Conservation (phyloP, 495 filamentous ascomycete genomes). For the Jackrogersella minutella region DNA sequence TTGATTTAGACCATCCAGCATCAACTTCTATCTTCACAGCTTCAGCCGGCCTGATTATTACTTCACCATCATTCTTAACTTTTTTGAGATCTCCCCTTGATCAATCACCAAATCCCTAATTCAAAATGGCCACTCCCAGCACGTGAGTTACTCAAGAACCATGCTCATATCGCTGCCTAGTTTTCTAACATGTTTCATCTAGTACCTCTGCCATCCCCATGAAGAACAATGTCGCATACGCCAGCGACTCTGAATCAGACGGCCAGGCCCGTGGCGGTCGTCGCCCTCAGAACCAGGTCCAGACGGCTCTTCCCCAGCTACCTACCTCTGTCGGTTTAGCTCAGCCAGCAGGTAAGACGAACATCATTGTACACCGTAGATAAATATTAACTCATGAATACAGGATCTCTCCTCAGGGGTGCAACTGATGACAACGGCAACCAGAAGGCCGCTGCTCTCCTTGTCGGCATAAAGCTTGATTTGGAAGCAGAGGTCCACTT, state of each 20-base stretch:
- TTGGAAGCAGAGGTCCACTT: slow-evolving; percentile 57
- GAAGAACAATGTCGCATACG: slow-evolving; percentile 42
- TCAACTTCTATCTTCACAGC: slow-evolving; percentile 29
- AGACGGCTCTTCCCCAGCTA: slow-evolving; percentile 39
- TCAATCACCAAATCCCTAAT: slow-evolving; percentile 17
- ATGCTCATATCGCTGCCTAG: too few species aligned
- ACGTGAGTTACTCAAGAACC: slow-evolving; percentile 37
- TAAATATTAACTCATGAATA: not conserved
- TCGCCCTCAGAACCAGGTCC: slow-evolving; percentile 38
- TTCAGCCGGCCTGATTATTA: slow-evolving; percentile 42
- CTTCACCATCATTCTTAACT: not conserved
- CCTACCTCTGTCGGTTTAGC: slow-evolving; percentile 50
- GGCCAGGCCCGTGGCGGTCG: slow-evolving; percentile 43
- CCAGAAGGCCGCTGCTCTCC: slow-evolving; percentile 52
- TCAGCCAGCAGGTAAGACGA: slow-evolving; percentile 51
- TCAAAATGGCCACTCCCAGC: slow-evolving; percentile 41
- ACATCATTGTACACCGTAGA: not conserved
- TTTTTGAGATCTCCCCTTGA: slow-evolving; percentile 36
- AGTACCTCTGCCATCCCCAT: slow-evolving; percentile 39
- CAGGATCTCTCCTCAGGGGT: slow-evolving; percentile 50
- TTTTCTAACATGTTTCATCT: slow-evolving; percentile 8
- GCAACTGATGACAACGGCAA: slow-evolving; percentile 54
- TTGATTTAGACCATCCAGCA: slow-evolving; percentile 29
- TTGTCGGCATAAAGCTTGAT: slow-evolving; percentile 59
- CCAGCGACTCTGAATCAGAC: slow-evolving; percentile 44